phyloP scores from a whole-genome alignment of 805 yeast species.

The Nakazawaea wickerhamii region DNA sequence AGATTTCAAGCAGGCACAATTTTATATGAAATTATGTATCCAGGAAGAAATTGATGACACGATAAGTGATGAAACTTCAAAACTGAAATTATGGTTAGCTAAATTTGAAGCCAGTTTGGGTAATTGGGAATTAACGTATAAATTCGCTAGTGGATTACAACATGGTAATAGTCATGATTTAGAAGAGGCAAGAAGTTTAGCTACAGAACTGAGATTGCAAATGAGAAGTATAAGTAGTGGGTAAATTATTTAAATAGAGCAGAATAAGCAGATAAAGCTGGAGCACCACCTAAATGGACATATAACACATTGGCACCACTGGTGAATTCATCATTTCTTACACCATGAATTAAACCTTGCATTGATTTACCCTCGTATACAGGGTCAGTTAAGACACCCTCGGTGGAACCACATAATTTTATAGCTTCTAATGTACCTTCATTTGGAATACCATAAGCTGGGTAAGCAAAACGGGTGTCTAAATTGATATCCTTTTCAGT shows the following conservation, averaged over 20 bases:
- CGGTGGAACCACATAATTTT: conserved; percentile 28
- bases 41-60: conserved; percentile 63
- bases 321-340: conserved; percentile 22
- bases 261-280: conserved; percentile 26
- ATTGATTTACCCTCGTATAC: conserved; percentile 32
- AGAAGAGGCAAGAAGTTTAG: conserved; percentile 83
- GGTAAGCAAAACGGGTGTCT: conserved; percentile 29
- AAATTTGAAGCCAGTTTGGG: conserved; percentile 50
- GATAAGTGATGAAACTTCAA: conserved; percentile 65
- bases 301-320: conserved; percentile 26
- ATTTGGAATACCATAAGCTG: conserved; percentile 30
- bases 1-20: conserved; percentile 47
- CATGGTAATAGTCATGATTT: conserved; percentile 78
- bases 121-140: conserved; percentile 64
- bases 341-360: conserved; percentile 26
- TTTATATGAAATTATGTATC: conserved; percentile 62
- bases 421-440: conserved; percentile 33
- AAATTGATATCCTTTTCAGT: conserved; percentile 22
- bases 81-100: conserved; percentile 86
- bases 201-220: conserved; percentile 66
- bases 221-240: conserved; percentile 24
- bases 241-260: conserved; percentile 13
- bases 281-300: conserved; percentile 30
- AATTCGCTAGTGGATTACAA: conserved; percentile 64
- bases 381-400: conserved; percentile 32